phyloP scores from a whole-genome alignment of 2,329 filamentous ascomycete species.

The Sporothrix protearum region DNA sequence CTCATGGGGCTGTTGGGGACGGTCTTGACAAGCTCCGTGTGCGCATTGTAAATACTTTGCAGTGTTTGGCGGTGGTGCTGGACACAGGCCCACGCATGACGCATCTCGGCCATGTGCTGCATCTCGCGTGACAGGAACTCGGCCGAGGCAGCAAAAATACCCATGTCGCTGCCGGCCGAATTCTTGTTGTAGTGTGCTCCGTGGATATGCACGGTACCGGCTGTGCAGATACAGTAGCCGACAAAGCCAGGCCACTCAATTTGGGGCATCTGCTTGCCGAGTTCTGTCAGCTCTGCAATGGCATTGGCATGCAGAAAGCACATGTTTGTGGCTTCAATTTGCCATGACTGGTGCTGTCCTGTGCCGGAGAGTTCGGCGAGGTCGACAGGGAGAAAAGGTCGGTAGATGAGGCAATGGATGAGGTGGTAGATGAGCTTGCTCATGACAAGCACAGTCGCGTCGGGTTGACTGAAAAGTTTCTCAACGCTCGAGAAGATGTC shows the following conservation, averaged over 20 bases:
- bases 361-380: slow-evolving; percentile 73
- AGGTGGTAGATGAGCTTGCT: slow-evolving; percentile 86
- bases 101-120: slow-evolving; percentile 72
- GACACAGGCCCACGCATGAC: slow-evolving; percentile 71
- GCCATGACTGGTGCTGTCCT: slow-evolving; percentile 86
- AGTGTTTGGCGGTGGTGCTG: slow-evolving; percentile 78
- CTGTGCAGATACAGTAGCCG: slow-evolving; percentile 81
- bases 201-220: slow-evolving; percentile 83
- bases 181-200: slow-evolving; percentile 71
- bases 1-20: slow-evolving; percentile 65
- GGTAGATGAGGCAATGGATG: slow-evolving; percentile 81
- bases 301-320: slow-evolving; percentile 85
- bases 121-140: slow-evolving; percentile 75
- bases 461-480: slow-evolving; percentile 69
- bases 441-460: slow-evolving; percentile 73
- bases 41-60: slow-evolving; percentile 73
- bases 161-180: slow-evolving; percentile 48
- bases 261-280: slow-evolving; percentile 68
- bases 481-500: slow-evolving; percentile 75
- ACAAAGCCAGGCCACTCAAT: slow-evolving; percentile 86
- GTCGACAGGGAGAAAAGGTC: slow-evolving; percentile 82
- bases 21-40: slow-evolving; percentile 73
- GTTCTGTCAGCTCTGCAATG: slow-evolving; percentile 76
- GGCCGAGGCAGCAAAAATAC: slow-evolving; percentile 58
- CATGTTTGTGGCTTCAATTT: slow-evolving; percentile 84